These are phyloP conservation scores for Nepenthes mirabilis DNA, from an alignment of 148 eudicot genomes.

Conservation along the genomic window DNA sequence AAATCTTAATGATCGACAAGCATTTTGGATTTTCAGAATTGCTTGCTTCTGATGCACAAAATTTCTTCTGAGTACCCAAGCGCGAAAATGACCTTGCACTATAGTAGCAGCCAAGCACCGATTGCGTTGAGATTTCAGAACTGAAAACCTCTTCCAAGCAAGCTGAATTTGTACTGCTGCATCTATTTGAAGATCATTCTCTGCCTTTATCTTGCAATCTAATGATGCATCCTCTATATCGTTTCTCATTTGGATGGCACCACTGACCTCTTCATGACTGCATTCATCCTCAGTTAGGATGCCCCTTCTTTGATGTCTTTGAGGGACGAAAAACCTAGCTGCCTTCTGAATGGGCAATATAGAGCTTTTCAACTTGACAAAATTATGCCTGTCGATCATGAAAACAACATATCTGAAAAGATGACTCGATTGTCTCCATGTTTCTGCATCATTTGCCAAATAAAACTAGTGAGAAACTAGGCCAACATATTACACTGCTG, in stretches of 20 bases:
- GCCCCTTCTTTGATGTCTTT: constrained; percentile 13
- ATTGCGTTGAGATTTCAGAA: constrained; percentile 11
- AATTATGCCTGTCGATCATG: constrained; percentile 45
- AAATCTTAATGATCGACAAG: constrained; percentile 26
- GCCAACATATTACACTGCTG: not conserved
- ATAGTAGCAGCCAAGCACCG: constrained; percentile 43
- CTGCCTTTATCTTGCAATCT: constrained; percentile 7
- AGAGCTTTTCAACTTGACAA: constrained; percentile 38
- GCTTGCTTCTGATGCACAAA: constrained; percentile 40
- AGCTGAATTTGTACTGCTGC: constrained; percentile 37
- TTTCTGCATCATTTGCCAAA: constrained; percentile 22
- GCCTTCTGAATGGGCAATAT: constrained; percentile 40
- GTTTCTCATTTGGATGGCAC: constrained; percentile 10
- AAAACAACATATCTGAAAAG: constrained; percentile 16
- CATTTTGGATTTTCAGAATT: constrained; percentile 37
- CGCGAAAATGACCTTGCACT: constrained; percentile 57
- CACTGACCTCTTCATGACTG: constrained; percentile 11
- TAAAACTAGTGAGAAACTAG: constrained; percentile 3
- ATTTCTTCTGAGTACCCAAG: constrained; percentile 25
- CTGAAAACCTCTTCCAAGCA: constrained; percentile 24
- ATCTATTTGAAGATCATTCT: constrained; percentile 10
- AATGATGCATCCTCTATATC: constrained; percentile 11
- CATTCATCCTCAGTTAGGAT: constrained; percentile 7
- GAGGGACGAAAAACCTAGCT: constrained; percentile 31
- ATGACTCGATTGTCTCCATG: constrained; percentile 15